A percentile compares a stretch with the other conserved stretches of the same genome.
phyloP scores from a whole-genome alignment of 2,329 filamentous ascomycete species.

The Dothideomycetes sp. region DNA sequence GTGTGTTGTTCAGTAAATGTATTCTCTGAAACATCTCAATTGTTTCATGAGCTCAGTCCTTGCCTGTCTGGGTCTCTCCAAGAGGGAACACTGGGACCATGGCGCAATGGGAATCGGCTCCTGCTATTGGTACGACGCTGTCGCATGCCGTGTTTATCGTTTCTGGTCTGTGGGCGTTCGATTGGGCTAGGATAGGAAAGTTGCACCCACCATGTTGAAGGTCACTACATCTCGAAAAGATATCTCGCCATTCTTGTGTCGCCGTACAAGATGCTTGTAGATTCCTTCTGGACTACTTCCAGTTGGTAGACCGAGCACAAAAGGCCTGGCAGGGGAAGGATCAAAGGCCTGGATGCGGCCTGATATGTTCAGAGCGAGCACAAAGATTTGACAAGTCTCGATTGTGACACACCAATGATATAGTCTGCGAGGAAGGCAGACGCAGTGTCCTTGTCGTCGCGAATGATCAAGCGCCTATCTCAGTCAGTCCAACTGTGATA shows the following conservation, averaged over 20 bases:
- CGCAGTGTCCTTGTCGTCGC: constrained; percentile 57
- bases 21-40: no score
- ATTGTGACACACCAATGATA: constrained; percentile 51
- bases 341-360: constrained; percentile 69
- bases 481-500: not conserved
- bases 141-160: not conserved
- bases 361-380: constrained; percentile 20
- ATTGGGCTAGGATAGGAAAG: not conserved
- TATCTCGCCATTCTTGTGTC: constrained; percentile 61
- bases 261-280: constrained; percentile 64
- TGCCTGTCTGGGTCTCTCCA: no score
- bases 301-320: constrained; percentile 74
- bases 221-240: constrained; percentile 84
- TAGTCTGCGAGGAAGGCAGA: constrained; percentile 73
- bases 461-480: constrained; percentile 70
- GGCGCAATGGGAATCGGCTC: no score
- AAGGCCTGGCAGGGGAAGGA: constrained; percentile 61
- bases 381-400: constrained; percentile 1
- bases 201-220: constrained; percentile 66
- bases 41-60: no score
- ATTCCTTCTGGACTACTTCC: constrained; percentile 70
- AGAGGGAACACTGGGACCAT: no score
- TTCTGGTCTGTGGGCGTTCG: not conserved
- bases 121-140: not conserved
- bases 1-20: no score